These are phyloP conservation scores for Senecio squalidus DNA, from an alignment of 140 eudicot species.

Conservation along the genomic window DNA sequence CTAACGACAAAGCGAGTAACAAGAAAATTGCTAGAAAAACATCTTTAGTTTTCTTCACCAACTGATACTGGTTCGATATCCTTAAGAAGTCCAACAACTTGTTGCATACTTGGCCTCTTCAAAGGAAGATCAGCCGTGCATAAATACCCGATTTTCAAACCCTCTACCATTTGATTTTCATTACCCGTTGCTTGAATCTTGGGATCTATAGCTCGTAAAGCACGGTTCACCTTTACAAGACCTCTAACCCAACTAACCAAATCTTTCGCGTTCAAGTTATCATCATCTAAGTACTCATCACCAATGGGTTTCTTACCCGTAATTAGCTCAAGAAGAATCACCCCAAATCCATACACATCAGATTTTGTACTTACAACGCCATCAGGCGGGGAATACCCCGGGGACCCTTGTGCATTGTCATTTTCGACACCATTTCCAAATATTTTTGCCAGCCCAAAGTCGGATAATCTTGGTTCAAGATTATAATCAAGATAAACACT, in stretches of 20 bases:
- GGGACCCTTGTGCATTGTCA: slow-evolving; percentile 51
- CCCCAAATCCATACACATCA: slow-evolving; percentile 83
- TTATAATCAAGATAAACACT: slow-evolving; percentile 71
- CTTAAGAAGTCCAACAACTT: slow-evolving; percentile 82
- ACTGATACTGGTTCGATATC: slow-evolving; percentile 53
- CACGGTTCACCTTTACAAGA: slow-evolving; percentile 53
- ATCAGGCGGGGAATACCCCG: slow-evolving; percentile 60
- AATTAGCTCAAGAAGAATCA: slow-evolving; percentile 66
- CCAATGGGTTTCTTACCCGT: slow-evolving; percentile 69
- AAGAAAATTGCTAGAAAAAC: neutral
- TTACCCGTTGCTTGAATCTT: slow-evolving; percentile 58
- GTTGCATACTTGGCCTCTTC: slow-evolving; percentile 88
- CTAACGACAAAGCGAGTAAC: slow-evolving; percentile 8
- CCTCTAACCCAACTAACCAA: slow-evolving; percentile 76
- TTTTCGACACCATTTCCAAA: slow-evolving; percentile 49
- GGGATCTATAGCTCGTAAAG: slow-evolving; percentile 50
- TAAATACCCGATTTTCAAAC: slow-evolving; percentile 74
- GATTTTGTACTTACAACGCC: slow-evolving; percentile 50
- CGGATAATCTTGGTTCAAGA: slow-evolving; percentile 79
- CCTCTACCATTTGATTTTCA: slow-evolving; percentile 64
- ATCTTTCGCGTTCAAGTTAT: slow-evolving; percentile 34
- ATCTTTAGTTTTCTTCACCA: slow-evolving; percentile 17
- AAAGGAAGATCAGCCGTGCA: slow-evolving; percentile 78
- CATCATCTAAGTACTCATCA: slow-evolving; percentile 54
- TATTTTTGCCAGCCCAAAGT: slow-evolving; percentile 73